Conservation (phyloP, 306 rosid species). For the Sindora glabra region DNA sequence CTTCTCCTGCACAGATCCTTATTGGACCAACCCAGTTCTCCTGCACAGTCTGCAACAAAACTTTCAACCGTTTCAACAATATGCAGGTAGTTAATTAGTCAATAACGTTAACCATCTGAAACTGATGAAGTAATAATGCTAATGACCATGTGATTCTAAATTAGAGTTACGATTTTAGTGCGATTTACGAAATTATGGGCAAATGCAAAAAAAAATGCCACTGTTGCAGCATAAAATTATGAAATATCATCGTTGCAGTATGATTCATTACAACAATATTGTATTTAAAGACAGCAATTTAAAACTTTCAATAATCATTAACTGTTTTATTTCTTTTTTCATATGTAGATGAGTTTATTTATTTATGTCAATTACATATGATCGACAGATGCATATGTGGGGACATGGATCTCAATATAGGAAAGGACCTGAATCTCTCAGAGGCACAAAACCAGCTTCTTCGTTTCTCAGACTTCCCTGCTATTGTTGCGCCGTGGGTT, state of each 20-base stretch:
- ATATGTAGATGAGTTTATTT: not conserved
- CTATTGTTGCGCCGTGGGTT: constrained; percentile 72
- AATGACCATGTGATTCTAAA: no score
- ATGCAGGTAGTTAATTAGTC: constrained; percentile 84
- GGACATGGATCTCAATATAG: constrained; percentile 73
- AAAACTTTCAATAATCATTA: no score
- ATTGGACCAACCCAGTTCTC: constrained; percentile 71
- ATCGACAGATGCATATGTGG: constrained; percentile 71
- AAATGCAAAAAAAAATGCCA: no score
- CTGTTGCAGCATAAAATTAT: no score
- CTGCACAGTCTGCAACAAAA: constrained; percentile 62
- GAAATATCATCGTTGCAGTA: no score
- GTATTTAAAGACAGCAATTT: no score
- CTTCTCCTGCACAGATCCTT: constrained; percentile 63
- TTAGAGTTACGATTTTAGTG: no score
- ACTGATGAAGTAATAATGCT: no score
- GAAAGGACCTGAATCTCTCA: constrained; percentile 61
- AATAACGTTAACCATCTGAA: not conserved
- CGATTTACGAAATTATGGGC: no score
- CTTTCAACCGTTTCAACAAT: constrained; percentile 72
- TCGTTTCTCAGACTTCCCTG: constrained; percentile 53
- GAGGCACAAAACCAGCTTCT: constrained; percentile 54
- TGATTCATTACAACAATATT: no score
- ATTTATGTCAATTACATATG: not conserved
- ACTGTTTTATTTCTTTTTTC: no score